Conservation (phyloP, 441 rosid genomes). For the Mallotus repandus region DNA sequence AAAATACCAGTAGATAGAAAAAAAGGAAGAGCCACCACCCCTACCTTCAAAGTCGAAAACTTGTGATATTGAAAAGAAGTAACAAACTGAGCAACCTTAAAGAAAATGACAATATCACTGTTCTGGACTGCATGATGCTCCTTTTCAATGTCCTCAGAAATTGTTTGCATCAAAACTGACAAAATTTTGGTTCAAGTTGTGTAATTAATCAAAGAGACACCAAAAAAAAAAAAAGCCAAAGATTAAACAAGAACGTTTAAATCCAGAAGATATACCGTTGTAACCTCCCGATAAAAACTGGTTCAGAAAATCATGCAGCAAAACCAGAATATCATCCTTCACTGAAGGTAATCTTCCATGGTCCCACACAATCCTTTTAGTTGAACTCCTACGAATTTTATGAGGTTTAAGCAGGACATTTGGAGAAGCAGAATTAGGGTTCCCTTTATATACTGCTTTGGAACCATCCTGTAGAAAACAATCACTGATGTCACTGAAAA, state of each 20-base stretch:
- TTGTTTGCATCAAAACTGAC: conserved; percentile 84
- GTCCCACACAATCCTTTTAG: conserved; percentile 67
- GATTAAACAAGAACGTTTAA: neutral
- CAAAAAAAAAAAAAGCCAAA: conserved; percentile 14
- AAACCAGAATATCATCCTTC: conserved; percentile 52
- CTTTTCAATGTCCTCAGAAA: conserved; percentile 82
- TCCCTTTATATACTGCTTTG: conserved; percentile 70
- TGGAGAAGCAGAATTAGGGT: conserved; percentile 48
- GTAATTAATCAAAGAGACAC: conserved; percentile 20
- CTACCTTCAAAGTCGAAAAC: conserved; percentile 59
- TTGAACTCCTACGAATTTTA: conserved; percentile 44
- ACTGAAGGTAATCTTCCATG: conserved; percentile 51
- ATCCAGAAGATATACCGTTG: conserved; percentile 58
- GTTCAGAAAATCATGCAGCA: conserved; percentile 76
- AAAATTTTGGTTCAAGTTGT: conserved; percentile 27
- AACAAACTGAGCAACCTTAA: conserved; percentile 81
- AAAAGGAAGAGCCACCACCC: conserved; percentile 23
- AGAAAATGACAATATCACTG: conserved; percentile 69
- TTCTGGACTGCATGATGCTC: conserved; percentile 84
- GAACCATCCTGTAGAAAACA: conserved; percentile 70
- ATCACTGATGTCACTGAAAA: conserved; percentile 13
- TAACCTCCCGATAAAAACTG: conserved; percentile 88
- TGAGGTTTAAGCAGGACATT: conserved; percentile 48
- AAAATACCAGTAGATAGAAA: neutral
- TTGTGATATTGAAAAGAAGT: conserved; percentile 83